Conservation (phyloP, 768 basidiomycete species). For the Leccinum sublutescens region DNA sequence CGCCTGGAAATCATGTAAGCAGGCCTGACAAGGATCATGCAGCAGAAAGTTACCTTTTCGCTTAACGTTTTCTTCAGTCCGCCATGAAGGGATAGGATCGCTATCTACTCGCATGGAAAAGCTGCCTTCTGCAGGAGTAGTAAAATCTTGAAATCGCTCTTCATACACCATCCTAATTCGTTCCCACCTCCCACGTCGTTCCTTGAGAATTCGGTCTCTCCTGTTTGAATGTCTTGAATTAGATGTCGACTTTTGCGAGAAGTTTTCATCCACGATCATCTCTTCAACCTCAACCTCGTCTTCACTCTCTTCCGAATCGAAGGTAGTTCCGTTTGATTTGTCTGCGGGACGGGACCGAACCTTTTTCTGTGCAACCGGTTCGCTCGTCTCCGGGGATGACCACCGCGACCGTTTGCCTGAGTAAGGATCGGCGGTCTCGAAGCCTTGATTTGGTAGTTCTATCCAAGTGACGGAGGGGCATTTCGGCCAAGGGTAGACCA, state of each 20-base stretch:
- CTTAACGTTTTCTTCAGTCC: slow-evolving; percentile 35
- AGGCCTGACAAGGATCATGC: not conserved
- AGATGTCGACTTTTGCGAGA: slow-evolving; percentile 18
- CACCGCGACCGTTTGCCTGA: slow-evolving; percentile 29
- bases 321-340: slow-evolving; percentile 22
- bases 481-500: slow-evolving; percentile 45
- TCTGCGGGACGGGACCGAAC: slow-evolving; percentile 23
- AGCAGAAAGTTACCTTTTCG: slow-evolving; percentile 45
- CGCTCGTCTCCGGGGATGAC: slow-evolving; percentile 24
- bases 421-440: slow-evolving; percentile 6
- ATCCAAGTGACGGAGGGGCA: slow-evolving; percentile 24
- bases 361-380: slow-evolving; percentile 23
- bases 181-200: slow-evolving; percentile 30
- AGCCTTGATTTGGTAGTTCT: slow-evolving; percentile 11
- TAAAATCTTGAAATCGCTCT: slow-evolving; percentile 34
- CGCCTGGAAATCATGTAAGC: slow-evolving; percentile 11
- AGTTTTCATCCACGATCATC: slow-evolving; percentile 44
- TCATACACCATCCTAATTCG: slow-evolving; percentile 21
- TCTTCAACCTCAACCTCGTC: slow-evolving; percentile 50
- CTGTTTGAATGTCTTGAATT: slow-evolving; percentile 24
- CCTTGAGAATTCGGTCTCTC: slow-evolving; percentile 32
- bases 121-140: slow-evolving; percentile 22
- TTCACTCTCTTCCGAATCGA: slow-evolving; percentile 34
- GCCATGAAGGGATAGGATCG: slow-evolving; percentile 17
- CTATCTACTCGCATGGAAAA: slow-evolving; percentile 34